Evolutionary conservation across 169 alveolate genomes (phyloP), one percentile per base, ranked within the genome.

Genomic region (Theileria parva): DNA sequence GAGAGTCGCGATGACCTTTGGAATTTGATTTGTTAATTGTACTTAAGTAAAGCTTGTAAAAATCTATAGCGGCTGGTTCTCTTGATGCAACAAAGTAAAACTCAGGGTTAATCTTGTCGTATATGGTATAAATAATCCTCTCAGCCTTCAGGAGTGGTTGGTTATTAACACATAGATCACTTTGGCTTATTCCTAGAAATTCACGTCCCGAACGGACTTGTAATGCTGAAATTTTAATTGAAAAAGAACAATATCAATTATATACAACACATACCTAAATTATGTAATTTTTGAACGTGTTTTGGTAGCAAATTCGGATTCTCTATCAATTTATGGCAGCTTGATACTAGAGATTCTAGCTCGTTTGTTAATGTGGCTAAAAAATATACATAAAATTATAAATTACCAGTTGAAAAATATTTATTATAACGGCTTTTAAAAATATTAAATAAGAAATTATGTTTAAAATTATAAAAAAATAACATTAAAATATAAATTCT

Each of bases 51-150:
- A 83, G 77, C 23, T 77, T 74, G 57, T 69, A 65, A 0, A 71
- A 27, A 66, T 83, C 89, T 7, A 75, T 11, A 9, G 74, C 89
- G 0, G 89, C 83, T 2, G 89, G 89, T 25, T 76, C 81, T 72
- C 86, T 75, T 13, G 89, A 83, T 15, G 89, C 89, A 0, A 77
- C 27, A 21, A 27, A 77, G 50, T 72, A 83, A 37, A 76, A 44
- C 51, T 83, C 77, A 21, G 89, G 81, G 17, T 57, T 44, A 2
- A 71, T 27, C 7, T 13, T 8, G 66, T 77, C 81, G 44, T 75
- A 76, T 13, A 83, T 21, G 39, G 87, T 86, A 30, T 83, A 83
- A 15, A 83, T 63, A 1, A 83, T 77, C 51, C 86, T 27, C 25
- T 50, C 39, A 5, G 89, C 81, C 1, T 59, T 61, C 63, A 76